Conservation (phyloP, 2,329 filamentous ascomycete genomes). For the Aspergillus ruber region DNA sequence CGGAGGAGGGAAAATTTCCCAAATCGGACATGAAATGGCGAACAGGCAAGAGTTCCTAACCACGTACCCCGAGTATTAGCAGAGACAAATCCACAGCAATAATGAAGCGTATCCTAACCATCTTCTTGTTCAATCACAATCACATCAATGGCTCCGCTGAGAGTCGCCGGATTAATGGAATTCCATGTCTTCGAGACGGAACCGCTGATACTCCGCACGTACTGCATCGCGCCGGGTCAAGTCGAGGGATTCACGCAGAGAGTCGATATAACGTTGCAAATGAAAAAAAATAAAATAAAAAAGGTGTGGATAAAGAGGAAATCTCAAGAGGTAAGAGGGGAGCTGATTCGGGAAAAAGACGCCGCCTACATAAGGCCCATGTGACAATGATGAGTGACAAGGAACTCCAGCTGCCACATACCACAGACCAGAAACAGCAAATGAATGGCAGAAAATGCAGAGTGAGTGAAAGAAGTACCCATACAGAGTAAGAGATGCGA, state of each 20-base stretch:
- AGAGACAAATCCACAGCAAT: background rate
- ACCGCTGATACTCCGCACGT: slow-evolving; percentile 91
- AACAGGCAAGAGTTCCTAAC: slow-evolving; percentile 68
- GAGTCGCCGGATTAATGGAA: slow-evolving; percentile 94
- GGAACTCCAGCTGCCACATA: background rate
- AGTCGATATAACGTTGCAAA: background rate
- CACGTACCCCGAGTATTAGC: background rate
- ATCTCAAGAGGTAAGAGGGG: slow-evolving; percentile 4
- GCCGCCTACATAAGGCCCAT: slow-evolving; percentile 30
- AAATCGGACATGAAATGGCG: slow-evolving; percentile 96
- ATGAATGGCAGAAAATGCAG: slow-evolving; percentile 4
- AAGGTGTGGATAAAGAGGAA: slow-evolving; percentile 4
- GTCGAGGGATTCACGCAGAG: slow-evolving; percentile 11
- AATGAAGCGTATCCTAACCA: slow-evolving; percentile 46
- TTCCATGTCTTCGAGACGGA: slow-evolving; percentile 99
- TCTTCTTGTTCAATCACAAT: slow-evolving; percentile 97
- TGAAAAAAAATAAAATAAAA: no score
- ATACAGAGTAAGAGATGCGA: background rate
- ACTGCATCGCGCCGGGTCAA: slow-evolving; percentile 66
- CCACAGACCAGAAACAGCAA: background rate
- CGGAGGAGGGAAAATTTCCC: slow-evolving; percentile 95
- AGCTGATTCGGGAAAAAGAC: slow-evolving; percentile 20
- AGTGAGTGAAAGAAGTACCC: background rate
- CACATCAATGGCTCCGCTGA: slow-evolving; percentile 97
- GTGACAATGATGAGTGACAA: slow-evolving; percentile 22